Evolutionary conservation across 2,329 filamentous ascomycete species (phyloP).

Genomic region (Clonostachys solani): DNA sequence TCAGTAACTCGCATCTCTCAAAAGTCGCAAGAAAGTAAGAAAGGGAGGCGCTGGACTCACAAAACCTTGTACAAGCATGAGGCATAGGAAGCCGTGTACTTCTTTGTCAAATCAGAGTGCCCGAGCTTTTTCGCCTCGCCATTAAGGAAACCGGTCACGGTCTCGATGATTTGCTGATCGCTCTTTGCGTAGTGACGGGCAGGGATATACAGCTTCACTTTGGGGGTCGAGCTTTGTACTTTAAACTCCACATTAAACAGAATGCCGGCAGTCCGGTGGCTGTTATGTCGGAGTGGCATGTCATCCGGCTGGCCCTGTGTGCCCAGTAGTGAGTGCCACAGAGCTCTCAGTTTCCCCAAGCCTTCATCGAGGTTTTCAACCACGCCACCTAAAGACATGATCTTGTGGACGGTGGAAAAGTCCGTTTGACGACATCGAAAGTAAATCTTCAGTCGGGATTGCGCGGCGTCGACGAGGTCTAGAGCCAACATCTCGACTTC

Average conservation of each 20-base stretch:
- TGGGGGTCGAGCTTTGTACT: conserved; percentile 8
- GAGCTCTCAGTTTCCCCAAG: conserved; percentile 6
- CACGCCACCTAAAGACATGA: conserved; percentile 13
- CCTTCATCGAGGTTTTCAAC: conserved; percentile 6
- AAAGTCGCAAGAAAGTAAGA: no score
- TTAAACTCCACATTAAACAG: conserved; percentile 26
- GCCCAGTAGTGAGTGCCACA: conserved; percentile 13
- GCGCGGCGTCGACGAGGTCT: conserved; percentile 16
- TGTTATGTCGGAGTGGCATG: conserved; percentile 6
- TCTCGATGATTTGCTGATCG: conserved; percentile 5
- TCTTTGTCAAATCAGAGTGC: background rate
- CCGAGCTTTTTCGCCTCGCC: background rate
- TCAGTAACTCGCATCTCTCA: background rate
- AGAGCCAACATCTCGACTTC: conserved; percentile 22
- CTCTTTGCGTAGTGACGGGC: conserved; percentile 22
- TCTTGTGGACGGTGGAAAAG: conserved; percentile 18
- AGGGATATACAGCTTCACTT: conserved; percentile 24
- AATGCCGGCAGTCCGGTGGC: conserved; percentile 24
- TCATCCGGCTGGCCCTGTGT: conserved; percentile 2
- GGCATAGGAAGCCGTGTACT: background rate
- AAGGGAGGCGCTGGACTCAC: background rate
- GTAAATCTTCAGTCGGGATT: conserved; percentile 30
- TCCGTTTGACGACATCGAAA: conserved; percentile 19
- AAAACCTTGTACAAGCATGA: background rate
- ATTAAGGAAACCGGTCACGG: background rate